Percentiles rank a stretch among this genome's conserved stretches.
phyloP scores from a whole-genome alignment of 345 rosid genomes.

The Rhizophora apiculata region DNA sequence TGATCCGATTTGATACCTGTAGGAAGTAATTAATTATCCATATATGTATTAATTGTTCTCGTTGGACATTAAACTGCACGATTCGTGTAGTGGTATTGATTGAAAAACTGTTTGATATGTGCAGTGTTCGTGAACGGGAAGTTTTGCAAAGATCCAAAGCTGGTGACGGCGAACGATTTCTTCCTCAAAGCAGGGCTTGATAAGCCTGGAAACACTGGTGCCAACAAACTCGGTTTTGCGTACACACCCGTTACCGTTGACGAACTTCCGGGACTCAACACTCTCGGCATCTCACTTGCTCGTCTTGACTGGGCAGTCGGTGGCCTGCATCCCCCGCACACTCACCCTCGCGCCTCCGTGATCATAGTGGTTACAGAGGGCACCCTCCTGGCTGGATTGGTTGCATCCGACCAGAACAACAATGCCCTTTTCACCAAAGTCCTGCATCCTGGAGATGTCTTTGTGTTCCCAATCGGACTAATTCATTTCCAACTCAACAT shows the following conservation, averaged over 20 bases:
- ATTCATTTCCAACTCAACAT: too few relatives aligned
- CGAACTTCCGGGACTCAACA: slow-evolving; percentile 9
- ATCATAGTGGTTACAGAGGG: neutral
- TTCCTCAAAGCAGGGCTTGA: neutral
- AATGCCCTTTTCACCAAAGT: too few relatives aligned
- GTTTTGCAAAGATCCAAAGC: slow-evolving; percentile 14
- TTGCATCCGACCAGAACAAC: too few relatives aligned
- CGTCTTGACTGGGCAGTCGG: neutral
- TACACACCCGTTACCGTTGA: neutral
- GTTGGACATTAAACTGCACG: neutral
- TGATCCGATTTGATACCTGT: neutral
- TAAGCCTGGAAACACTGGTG: neutral
- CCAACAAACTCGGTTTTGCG: neutral
- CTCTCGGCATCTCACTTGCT: slow-evolving; percentile 3
- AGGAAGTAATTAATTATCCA: neutral
- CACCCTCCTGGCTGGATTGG: too few relatives aligned
- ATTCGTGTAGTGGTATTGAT: neutral
- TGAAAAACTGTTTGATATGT: neutral
- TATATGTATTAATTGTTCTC: too few relatives aligned
- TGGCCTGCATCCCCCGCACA: neutral
- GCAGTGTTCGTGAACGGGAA: slow-evolving; percentile 9
- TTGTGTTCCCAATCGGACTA: too few relatives aligned
- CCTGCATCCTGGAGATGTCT: too few relatives aligned
- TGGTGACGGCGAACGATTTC: neutral
- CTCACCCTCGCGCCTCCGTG: slow-evolving; percentile 3